Base-by-base conservation (phyloP, 805 yeast species). In the Teunomyces lycoperdinae region DNA sequence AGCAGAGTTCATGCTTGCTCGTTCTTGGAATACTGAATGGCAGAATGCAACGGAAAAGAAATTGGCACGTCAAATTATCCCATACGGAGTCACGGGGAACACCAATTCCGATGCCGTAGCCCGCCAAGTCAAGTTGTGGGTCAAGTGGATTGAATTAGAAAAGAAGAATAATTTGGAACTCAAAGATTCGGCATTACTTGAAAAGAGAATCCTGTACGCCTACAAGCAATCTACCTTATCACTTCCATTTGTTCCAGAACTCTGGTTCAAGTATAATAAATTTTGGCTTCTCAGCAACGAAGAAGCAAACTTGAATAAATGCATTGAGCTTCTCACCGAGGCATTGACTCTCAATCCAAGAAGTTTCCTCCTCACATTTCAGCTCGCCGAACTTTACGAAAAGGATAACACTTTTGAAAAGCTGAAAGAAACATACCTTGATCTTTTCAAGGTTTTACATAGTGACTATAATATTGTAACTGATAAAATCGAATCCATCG, bases 1-100 rank as follows among this genome's bases (percentile, higher is more conserved):
- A 9, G 83, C 87, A 3, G 85, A 82, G 10, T 94, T 90, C 62
- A 88, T 92, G 96, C 82, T 79, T 54, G 91, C 96, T 1, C 77
- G 97, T 52, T 78, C 94, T 0, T 75, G 87, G 68, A 80, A 81
- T 51, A 82, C 80, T 36, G 96, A 88, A 60, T 80, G 89, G 77
- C 71, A 75, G 9, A 79, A 80, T 51, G 53, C 85, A 3, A 80
- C 89, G 0, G 67, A 70, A 32, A 79, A 59, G 42, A 62, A 76
- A 16, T 58, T 87, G 8, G 70, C 70, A 46, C 66, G 83, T 49
- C 68, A 68, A 20, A 56, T 71, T 14, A 54, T 67, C 14, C 70
- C 74, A 1, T 44, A 49, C 17, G 50, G 62, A 2, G 52, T 61
- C 5, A 49, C 45, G 13, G 62, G 58, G 7, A 62, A 61, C 26